Evolutionary conservation across 257 asterid genomes (phyloP).

Genomic region (Nicotiana undulata): DNA sequence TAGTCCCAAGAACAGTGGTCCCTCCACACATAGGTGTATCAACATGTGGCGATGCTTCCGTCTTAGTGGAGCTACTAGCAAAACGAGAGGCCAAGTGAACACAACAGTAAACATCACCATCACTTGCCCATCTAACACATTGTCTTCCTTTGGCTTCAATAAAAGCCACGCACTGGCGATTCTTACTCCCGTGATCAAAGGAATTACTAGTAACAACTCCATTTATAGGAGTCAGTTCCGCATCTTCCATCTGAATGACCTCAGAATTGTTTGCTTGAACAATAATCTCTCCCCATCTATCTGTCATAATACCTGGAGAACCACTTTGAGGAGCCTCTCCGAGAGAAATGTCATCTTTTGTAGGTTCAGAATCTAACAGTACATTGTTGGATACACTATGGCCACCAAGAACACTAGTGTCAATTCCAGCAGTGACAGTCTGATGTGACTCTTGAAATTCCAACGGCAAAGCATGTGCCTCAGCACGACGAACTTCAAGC

Average conservation of each 20-base stretch:
- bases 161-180: slow-evolving; percentile 79
- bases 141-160: slow-evolving; percentile 93
- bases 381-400: slow-evolving; percentile 23
- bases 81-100: slow-evolving; percentile 84
- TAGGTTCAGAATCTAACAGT: slow-evolving; percentile 38
- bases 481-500: slow-evolving; percentile 99
- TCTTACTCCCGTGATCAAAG: slow-evolving; percentile 41
- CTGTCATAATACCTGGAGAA: slow-evolving; percentile 33
- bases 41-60: slow-evolving; percentile 32
- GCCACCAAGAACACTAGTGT: slow-evolving; percentile 40
- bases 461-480: slow-evolving; percentile 44
- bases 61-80: slow-evolving; percentile 43
- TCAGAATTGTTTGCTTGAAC: slow-evolving; percentile 55
- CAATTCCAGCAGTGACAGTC: slow-evolving; percentile 40
- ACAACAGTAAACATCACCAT: slow-evolving; percentile 87
- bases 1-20: slow-evolving; percentile 91
- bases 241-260: slow-evolving; percentile 33
- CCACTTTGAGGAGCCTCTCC: slow-evolving; percentile 27
- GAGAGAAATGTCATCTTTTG: slow-evolving; percentile 24
- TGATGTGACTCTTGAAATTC: slow-evolving; percentile 39
- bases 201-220: slow-evolving; percentile 33
- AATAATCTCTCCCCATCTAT: slow-evolving; percentile 63
- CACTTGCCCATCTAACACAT: slow-evolving; percentile 90
- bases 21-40: slow-evolving; percentile 94
- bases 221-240: slow-evolving; percentile 40